Conservation (phyloP, 169 alveolate species). For the Babesia ovis region DNA sequence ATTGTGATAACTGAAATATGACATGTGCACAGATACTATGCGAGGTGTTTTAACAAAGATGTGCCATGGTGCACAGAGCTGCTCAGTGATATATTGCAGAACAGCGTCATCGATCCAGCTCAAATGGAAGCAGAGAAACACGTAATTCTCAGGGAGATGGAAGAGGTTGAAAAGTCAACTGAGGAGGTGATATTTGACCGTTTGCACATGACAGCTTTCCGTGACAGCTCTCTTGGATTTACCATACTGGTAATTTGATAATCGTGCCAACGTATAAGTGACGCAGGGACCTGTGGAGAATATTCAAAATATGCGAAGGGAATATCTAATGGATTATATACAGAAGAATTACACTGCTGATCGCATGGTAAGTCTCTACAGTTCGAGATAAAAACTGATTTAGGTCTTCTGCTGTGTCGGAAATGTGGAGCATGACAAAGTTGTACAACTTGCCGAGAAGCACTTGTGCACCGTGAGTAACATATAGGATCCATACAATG, state of each 20-base stretch:
- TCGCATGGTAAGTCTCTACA: conserved; percentile 73
- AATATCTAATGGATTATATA: conserved; percentile 87
- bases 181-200: conserved; percentile 93
- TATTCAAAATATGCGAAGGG: conserved; percentile 82
- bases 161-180: conserved; percentile 88
- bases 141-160: conserved; percentile 92
- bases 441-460: conserved; percentile 83
- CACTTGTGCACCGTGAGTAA: conserved; percentile 50
- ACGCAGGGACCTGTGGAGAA: conserved; percentile 85
- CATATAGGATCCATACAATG: neutral
- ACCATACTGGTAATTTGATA: conserved; percentile 74
- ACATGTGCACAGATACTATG: conserved; percentile 65
- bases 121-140: conserved; percentile 89
- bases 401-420: conserved; percentile 89
- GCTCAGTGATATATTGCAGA: conserved; percentile 88
- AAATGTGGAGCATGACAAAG: conserved; percentile 83
- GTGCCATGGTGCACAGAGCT: conserved; percentile 88
- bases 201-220: conserved; percentile 85
- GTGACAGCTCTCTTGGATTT: conserved; percentile 90
- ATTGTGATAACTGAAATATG: neutral
- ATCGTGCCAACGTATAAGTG: neutral
- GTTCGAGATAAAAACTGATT: neutral
- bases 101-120: conserved; percentile 84
- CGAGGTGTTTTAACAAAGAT: conserved; percentile 84
- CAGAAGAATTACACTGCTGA: conserved; percentile 89